Base-by-base conservation (phyloP, 2,329 filamentous ascomycete genomes). In the Biscogniauxia mediterranea region DNA sequence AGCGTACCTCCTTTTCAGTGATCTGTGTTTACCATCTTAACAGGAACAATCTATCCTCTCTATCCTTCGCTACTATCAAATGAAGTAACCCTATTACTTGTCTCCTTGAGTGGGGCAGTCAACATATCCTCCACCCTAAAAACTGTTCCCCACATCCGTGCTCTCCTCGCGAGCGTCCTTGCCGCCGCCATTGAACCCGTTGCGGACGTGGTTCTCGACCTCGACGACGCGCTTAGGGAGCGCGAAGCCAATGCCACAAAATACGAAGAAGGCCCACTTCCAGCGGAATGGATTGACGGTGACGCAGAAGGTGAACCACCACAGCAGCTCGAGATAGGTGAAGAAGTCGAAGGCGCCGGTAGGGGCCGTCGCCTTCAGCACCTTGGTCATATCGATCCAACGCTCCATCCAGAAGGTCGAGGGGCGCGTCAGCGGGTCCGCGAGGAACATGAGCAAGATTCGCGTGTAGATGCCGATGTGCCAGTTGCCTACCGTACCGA, bases 401-500 rank as follows among this genome's bases (percentile, higher is more conserved):
- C 86, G 82, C 76, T 90, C 83, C 91, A 95, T 96, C 85, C 89
- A 89, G 65, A 83, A 85, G 5, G 87, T 81, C 2, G 82, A 84
- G 0, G 92, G 92, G 0, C 90, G 83, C 0, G 91, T 88, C 21
- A 94, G 77, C 0, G 91, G 91, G 69, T 96, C 92, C 15, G 89
- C 82, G 58, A 96, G 81, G 73, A 95, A 95, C 91, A 95, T 94
- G 67, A 96, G 84, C 6, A 96, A 79, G 64, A 96, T 89, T 5
- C 92, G 83, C 0, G 91, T 96, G 77, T 95, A 96, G 69, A 96
- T 94, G 4, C 92, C 92, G 53, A 96, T 94, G 70, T 96, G 92
- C 83, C 90, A 94, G 74, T 95, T 93, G 0, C 92, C 90, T 1
- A 95, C 90, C 0, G 89, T 90, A 0, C 91, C 91, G 60, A 95